A percentile compares a stretch with the other conserved stretches of the same genome.
Evolutionary conservation across 768 basidiomycete genomes (phyloP).

Genomic region (Boletus edulis): DNA sequence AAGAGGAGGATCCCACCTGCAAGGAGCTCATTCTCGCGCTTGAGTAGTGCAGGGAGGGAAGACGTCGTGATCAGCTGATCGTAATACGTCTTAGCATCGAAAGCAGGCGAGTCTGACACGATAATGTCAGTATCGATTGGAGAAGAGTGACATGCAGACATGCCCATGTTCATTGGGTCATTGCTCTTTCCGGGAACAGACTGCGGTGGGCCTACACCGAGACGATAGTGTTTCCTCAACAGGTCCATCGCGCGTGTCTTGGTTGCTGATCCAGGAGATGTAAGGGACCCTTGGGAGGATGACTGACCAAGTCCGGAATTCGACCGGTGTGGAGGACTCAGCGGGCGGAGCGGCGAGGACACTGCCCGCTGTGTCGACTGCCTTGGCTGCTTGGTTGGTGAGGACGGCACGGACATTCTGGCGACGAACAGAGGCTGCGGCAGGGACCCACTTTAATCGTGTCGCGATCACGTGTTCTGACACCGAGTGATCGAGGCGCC

Average conservation of each 20-base stretch:
- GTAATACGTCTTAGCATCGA: conserved; percentile 83
- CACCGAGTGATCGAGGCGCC: not conserved
- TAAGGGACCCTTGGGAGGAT: conserved; percentile 21
- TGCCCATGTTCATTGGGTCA: conserved; percentile 84
- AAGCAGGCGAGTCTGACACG: conserved; percentile 67
- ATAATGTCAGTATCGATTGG: conserved; percentile 1
- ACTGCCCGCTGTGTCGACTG: conserved; percentile 34
- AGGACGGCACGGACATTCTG: conserved; percentile 13
- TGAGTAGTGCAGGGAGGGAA: conserved; percentile 68
- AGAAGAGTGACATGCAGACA: conserved; percentile 15
- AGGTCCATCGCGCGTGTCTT: conserved; percentile 72
- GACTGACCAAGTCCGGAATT: conserved; percentile 18
- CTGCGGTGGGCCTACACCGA: conserved; percentile 71
- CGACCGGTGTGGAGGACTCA: conserved; percentile 32
- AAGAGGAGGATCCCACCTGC: conserved; percentile 42
- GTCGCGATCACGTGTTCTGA: conserved; percentile 27
- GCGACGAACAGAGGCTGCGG: not conserved
- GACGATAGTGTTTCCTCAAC: conserved; percentile 82
- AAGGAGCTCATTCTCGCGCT: conserved; percentile 79
- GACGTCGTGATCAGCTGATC: conserved; percentile 83
- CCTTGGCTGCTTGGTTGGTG: conserved; percentile 16
- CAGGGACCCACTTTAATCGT: not conserved
- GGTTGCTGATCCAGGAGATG: conserved; percentile 31
- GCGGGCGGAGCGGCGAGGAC: conserved; percentile 46
- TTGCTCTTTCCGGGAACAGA: conserved; percentile 52